Conservation (phyloP, 768 basidiomycete genomes). For the Crepidotus variabilis region DNA sequence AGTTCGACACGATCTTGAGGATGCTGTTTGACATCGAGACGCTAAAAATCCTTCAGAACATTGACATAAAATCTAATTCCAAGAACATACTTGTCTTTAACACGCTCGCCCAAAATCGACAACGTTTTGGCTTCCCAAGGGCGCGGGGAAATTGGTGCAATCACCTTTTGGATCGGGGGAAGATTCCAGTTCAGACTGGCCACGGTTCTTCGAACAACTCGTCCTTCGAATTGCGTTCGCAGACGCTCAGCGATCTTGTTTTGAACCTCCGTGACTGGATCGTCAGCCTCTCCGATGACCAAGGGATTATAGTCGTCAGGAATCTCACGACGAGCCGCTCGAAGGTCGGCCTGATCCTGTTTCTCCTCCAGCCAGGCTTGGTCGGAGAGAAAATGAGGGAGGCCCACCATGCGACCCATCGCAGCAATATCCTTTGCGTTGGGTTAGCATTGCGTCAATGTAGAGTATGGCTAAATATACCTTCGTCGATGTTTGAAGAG, state of each 20-base stretch:
- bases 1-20: not conserved
- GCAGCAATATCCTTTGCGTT: constrained; percentile 18
- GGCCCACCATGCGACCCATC: constrained; percentile 22
- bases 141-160: no score
- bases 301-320: not conserved
- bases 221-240: constrained; percentile 13
- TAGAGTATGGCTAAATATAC: no score
- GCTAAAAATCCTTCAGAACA: constrained; percentile 1
- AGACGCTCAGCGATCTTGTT: constrained; percentile 4
- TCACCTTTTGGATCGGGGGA: no score
- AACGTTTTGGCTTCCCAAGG: not conserved
- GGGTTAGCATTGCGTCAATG: no score
- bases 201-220: constrained; percentile 12
- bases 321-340: constrained; percentile 1
- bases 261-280: not conserved
- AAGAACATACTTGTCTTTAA: no score
- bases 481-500: no score
- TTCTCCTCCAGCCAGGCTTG: constrained; percentile 16
- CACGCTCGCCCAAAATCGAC: no score
- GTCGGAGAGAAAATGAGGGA: constrained; percentile 20
- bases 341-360: constrained; percentile 9
- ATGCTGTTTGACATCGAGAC: constrained; percentile 1
- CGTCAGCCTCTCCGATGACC: no score
- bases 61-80: no score
- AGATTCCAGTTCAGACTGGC: constrained; percentile 10